Evolutionary conservation across 192 early-diverging fungal species (phyloP), one percentile per base, ranked within the genome.

Genomic region (Dissophora ornata): DNA sequence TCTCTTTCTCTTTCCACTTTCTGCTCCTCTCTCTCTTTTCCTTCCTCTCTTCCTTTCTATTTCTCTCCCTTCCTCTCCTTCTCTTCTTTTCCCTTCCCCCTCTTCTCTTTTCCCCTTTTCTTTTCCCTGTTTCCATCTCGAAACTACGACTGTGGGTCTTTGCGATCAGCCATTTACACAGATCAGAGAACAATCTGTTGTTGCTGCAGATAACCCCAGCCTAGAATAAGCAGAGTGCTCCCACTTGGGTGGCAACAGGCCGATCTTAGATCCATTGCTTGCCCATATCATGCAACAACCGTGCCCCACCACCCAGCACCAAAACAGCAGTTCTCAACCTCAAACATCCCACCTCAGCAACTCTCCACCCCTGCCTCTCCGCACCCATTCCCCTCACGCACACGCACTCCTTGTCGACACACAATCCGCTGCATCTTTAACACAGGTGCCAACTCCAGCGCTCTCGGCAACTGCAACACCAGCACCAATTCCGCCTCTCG

Each of bases 211-310:
- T n/a, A n/a, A n/a, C n/a, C n/a, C n/a, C n/a, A n/a, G n/a, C n/a
- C n/a, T n/a, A n/a, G n/a, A n/a, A n/a, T n/a, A n/a, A n/a, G n/a
- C n/a, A n/a, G n/a, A n/a, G n/a, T n/a, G n/a, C n/a, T n/a, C n/a
- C n/a, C n/a, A n/a, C n/a, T n/a, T n/a, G n/a, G n/a, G n/a, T n/a
- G n/a, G n/a, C 12, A 16, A 16, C 4, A n/a, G n/a, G 44, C 12
- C 44, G 44, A 45, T 45, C 44, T 9, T n/a, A 45, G 44, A 45
- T 57, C 29, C 13, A 54, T 47, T 50, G 4, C 48, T 50, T 50
- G 22, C 1, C 34, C 40, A 13, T 24, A 57, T 19, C 32, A 57
- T 57, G 55, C 55, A 57, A n/a, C 53, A 38, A 24, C 52, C 52
- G 52, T 54, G 52, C 52, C 30, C 30, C n/a, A 7, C 13, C n/a